Conservation (phyloP, 176 grass and related monocot species). For the Triticum urartu region DNA sequence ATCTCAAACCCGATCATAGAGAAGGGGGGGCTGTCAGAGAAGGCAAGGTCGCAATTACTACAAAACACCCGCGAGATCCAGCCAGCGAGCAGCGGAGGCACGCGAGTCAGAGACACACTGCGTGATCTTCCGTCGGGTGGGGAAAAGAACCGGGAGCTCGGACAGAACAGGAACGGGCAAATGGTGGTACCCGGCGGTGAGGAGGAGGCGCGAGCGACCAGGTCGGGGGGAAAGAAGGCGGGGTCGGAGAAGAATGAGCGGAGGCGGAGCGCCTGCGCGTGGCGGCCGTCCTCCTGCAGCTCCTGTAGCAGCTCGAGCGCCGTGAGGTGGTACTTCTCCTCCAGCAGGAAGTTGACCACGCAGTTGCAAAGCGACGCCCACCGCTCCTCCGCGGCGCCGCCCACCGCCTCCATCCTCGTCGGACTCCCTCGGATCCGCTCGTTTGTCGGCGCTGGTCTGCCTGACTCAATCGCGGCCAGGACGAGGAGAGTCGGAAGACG, state of each 20-base stretch:
- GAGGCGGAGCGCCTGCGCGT: constrained; percentile 86
- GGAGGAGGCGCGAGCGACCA: constrained; percentile 51
- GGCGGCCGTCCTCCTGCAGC: constrained; percentile 81
- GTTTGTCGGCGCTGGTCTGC: background rate
- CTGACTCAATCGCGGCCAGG: background rate
- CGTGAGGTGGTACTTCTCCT: constrained; percentile 89
- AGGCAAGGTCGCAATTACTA: constrained; percentile 1
- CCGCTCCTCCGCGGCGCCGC: constrained; percentile 50
- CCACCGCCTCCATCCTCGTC: constrained; percentile 24
- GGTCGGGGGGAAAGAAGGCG: constrained; percentile 66
- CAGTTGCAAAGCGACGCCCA: constrained; percentile 97
- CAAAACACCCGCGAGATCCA: constrained; percentile 23
- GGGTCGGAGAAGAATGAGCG: constrained; percentile 78
- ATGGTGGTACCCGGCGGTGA: constrained; percentile 46
- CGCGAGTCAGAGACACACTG: background rate
- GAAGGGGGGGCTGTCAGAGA: background rate
- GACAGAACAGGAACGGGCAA: background rate
- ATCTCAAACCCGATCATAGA: constrained; percentile 7
- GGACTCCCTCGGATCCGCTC: background rate
- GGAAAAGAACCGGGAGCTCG: background rate
- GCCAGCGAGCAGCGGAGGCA: background rate
- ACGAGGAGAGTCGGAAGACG: background rate
- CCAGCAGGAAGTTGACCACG: constrained; percentile 92
- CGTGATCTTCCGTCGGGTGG: background rate
- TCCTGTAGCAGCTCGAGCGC: constrained; percentile 96